These are phyloP conservation scores for Colletotrichum costaricense DNA, from an alignment of 2,329 filamentous ascomycete genomes.

Conservation along the genomic window DNA sequence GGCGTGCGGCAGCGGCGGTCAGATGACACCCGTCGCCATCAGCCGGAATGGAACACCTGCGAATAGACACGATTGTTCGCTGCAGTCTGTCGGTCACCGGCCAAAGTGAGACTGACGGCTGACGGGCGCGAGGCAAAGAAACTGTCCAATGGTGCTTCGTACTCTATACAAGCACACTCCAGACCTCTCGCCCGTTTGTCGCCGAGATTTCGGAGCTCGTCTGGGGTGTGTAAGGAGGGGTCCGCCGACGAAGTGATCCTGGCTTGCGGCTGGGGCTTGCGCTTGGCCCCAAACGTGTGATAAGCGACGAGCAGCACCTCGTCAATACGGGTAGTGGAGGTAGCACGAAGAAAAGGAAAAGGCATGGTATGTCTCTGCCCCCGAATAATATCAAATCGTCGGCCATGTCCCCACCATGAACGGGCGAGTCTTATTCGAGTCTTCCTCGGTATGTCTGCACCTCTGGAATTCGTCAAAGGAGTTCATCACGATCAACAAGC, in stretches of 20 bases:
- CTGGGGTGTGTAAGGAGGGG: slow-evolving; percentile 15
- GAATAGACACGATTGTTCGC: slow-evolving; percentile 30
- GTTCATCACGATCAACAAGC: background rate
- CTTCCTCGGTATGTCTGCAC: background rate
- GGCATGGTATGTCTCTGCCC: slow-evolving; percentile 1
- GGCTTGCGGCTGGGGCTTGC: slow-evolving; percentile 29
- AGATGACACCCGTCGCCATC: slow-evolving; percentile 31
- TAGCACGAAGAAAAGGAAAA: background rate
- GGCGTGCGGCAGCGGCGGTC: slow-evolving; percentile 21
- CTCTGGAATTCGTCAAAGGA: slow-evolving; percentile 22
- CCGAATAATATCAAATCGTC: slow-evolving; percentile 17
- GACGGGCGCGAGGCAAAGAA: slow-evolving; percentile 8
- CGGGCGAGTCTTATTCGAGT: slow-evolving; percentile 3
- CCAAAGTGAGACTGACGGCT: slow-evolving; percentile 3
- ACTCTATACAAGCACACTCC: slow-evolving; percentile 17
- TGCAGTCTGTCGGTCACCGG: background rate
- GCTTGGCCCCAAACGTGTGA: slow-evolving; percentile 29
- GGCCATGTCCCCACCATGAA: slow-evolving; percentile 7
- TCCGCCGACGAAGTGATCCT: slow-evolving; percentile 27
- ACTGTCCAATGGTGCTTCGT: background rate
- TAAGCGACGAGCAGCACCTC: slow-evolving; percentile 16
- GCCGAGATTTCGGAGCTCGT: slow-evolving; percentile 34
- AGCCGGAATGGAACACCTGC: slow-evolving; percentile 31
- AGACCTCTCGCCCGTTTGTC: slow-evolving; percentile 28
- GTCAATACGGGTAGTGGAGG: background rate